A percentile compares a stretch with the other conserved stretches of the same genome.
phyloP scores from a whole-genome alignment of 208 protist species.

The Acanthamoeba castellanii region DNA sequence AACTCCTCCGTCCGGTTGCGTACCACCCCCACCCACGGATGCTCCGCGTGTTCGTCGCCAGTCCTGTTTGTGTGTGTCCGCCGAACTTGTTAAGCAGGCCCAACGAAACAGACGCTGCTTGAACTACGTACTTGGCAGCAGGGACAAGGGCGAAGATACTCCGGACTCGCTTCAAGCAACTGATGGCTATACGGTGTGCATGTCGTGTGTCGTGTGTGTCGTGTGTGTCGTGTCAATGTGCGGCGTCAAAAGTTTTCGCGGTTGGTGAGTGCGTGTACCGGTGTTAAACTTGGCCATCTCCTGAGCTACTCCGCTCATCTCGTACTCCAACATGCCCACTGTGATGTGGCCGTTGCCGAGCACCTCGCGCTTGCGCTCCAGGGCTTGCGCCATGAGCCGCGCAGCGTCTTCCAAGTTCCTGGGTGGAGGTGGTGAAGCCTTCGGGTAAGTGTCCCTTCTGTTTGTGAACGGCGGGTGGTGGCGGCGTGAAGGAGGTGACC shows the following conservation, averaged over 20 bases:
- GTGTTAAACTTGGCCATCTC: background rate
- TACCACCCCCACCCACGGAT: background rate
- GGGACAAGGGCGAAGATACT: background rate
- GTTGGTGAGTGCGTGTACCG: background rate
- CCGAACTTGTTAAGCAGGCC: background rate
- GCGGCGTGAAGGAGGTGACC: background rate
- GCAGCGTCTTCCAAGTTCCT: background rate
- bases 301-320: conserved; percentile 6
- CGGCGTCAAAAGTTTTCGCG: no score
- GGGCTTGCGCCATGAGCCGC: background rate
- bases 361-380: background rate
- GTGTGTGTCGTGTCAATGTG: background rate
- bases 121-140: background rate
- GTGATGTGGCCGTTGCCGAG: background rate
- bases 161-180: background rate
- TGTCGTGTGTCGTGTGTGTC: background rate
- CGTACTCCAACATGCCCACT: background rate
- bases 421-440: no score
- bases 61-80: background rate
- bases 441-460: no score
- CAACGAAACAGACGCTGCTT: background rate
- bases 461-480: background rate
- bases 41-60: background rate
- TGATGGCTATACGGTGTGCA: background rate
- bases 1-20: background rate